Evolutionary conservation across 257 asterid genomes (phyloP), one percentile per base, ranked within the genome.

Genomic region (Verbascum thapsus): DNA sequence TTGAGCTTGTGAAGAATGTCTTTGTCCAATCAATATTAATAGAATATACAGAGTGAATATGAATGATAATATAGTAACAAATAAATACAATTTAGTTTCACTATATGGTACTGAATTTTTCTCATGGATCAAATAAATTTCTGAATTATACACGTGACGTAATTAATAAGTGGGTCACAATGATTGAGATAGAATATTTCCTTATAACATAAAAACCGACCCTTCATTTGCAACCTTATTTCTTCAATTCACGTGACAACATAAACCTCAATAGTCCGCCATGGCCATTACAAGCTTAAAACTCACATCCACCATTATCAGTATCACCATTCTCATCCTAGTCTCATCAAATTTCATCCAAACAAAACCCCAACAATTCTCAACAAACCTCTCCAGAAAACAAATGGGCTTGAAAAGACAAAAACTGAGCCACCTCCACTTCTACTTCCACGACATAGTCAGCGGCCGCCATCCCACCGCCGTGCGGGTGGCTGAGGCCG

Each of bases 391-490:
- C 1, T 47, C 72, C 18, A 69, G 54, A 12, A 42, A 20, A 9
- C 66, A 48, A 22, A 16, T 80, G 42, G 82, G 82, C 34, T 58
- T 75, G 11, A 45, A 52, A 15, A 49, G 48, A 30, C 60, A 80
- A 55, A 76, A 75, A 17, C 69, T 80, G 10, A 76, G 75, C 72
- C 80, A 80, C 78, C 82, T 80, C 52, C 77, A 43, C 43, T 80
- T 80, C 79, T 80, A 61, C 80, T 76, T 76, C 74, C 85, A 80
- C 71, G 85, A 80, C 76, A 63, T 72, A 39, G 73, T 76, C 38
- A 66, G 74, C 67, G 85, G 82, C 8, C 71, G 12, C 30, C 10
- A 35, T 37, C 85, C 76, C 15, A 80, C 80, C 37, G 75, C 75
- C 53, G 15, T 44, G 0, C 73, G 43, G 9, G 70, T 80, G 19